These are phyloP conservation scores for Torulaspora gathmanii DNA, from an alignment of 805 yeast genomes.

Conservation along the genomic window DNA sequence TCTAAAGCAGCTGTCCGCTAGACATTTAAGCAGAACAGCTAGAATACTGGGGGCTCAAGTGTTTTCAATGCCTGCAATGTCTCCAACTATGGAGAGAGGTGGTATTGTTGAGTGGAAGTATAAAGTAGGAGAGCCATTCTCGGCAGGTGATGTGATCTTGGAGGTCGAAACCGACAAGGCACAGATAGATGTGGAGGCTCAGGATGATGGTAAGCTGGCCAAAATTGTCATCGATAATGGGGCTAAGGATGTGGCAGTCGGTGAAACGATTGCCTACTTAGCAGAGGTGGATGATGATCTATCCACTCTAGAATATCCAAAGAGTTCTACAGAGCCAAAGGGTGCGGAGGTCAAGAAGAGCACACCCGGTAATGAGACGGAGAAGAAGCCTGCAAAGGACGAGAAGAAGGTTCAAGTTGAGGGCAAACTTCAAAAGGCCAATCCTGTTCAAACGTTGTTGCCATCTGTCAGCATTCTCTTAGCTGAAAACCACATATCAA, in stretches of 20 bases:
- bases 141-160: constrained; percentile 75
- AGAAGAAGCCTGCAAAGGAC: constrained; percentile 13
- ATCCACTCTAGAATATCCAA: constrained; percentile 55
- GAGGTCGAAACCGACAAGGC: constrained; percentile 89
- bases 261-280: constrained; percentile 80
- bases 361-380: constrained; percentile 8
- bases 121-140: constrained; percentile 67
- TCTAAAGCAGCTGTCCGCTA: constrained; percentile 10
- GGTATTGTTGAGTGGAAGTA: constrained; percentile 88
- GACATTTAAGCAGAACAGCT: constrained; percentile 27
- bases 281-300: constrained; percentile 90
- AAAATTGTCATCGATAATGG: constrained; percentile 69
- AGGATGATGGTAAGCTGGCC: constrained; percentile 86
- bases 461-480: constrained; percentile 77
- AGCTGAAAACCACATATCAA: constrained; percentile 55
- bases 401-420: constrained; percentile 11
- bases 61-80: constrained; percentile 97
- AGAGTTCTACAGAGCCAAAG: constrained; percentile 25
- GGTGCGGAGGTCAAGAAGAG: constrained; percentile 17
- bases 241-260: constrained; percentile 74
- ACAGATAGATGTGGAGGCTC: constrained; percentile 78
- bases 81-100: constrained; percentile 97
- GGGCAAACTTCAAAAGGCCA: constrained; percentile 42
- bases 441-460: constrained; percentile 58
- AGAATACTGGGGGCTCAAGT: constrained; percentile 34